phyloP scores from a whole-genome alignment of 23 red algal species.

The Gracilaria vermiculophylla region DNA sequence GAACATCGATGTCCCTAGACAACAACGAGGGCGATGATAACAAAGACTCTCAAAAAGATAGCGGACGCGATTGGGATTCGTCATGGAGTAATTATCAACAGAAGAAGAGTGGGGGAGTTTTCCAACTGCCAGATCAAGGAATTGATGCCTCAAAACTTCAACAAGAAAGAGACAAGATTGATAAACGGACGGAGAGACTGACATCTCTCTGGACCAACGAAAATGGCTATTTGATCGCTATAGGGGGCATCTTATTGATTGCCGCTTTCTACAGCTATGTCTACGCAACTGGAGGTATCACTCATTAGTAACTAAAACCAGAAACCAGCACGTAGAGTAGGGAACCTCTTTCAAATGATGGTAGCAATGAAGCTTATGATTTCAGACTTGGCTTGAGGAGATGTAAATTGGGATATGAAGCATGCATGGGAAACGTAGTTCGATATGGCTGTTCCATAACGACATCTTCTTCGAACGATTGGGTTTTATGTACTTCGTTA shows the following conservation, averaged over 20 bases:
- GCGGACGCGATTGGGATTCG: conserved; percentile 43
- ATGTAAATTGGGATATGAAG: no score
- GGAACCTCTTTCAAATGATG: no score
- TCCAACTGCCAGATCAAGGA: conserved; percentile 21
- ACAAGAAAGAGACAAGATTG: neutral
- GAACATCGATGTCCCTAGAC: neutral
- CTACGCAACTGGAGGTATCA: conserved; percentile 37
- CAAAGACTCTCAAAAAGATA: neutral
- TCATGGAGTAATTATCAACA: conserved; percentile 49
- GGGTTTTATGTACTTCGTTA: no score
- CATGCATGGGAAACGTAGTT: no score
- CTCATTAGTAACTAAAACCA: no score
- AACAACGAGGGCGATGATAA: neutral
- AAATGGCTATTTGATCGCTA: conserved; percentile 44
- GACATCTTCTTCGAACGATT: no score
- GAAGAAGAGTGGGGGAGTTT: conserved; percentile 37
- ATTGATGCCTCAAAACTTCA: no score
- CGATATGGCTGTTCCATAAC: no score
- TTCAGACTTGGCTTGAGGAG: no score
- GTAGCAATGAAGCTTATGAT: no score
- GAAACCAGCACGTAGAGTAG: no score
- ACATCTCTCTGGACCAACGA: conserved; percentile 52
- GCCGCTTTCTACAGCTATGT: conserved; percentile 54
- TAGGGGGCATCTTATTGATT: conserved; percentile 25
- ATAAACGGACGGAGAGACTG: conserved; percentile 30